Evolutionary conservation across 192 early-diverging fungal species (phyloP), one percentile per base, ranked within the genome.

Genomic region (Coemansia sp.): DNA sequence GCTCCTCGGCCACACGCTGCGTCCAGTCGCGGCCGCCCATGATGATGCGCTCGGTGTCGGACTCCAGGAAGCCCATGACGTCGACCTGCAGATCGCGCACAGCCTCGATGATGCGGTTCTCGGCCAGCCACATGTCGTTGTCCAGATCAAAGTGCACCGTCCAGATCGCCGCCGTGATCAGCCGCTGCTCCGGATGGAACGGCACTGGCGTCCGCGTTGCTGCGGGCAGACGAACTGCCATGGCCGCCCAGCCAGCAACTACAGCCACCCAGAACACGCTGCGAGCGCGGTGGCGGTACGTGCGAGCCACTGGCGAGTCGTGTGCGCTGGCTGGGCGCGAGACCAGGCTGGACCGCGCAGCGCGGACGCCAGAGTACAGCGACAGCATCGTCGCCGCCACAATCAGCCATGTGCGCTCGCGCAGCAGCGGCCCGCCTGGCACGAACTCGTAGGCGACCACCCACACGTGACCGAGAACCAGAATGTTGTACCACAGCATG

Each of bases 141-240:
- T 92, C 90, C 40, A 92, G 77, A 28, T 86, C 89, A 74, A 92
- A 92, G 76, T 92, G 90, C 68, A 92, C 88, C 3, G 90, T 92
- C 90, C 90, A 92, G 63, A 92, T 92, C 56, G 82, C 89, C 31
- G 86, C 85, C 14, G 90, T 92, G 37, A 92, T 73, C 48, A 85
- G 61, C 46, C 88, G 86, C 61, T 88, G 79, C 31, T 86, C 84
- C 10, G 84, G 81, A 55, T 83, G 86, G 57, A 83, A 69, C 14
- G 90, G 88, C 47, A 51, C 55, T 10, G 90, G 90, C 3, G 70
- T 49, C 8, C 76, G 73, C 10, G 72, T 71, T 9, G 78, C 73
- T 5, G 74, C 79, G 3, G 86, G 81, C 24, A 80, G 42, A 44
- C 88, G 85, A 38, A 67, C 62, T 34, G 73, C 58, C 78, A 83